A percentile compares a stretch with the other conserved stretches of the same genome.
Evolutionary conservation across 306 rosid genomes (phyloP).

Genomic region (Rosa rugosa): DNA sequence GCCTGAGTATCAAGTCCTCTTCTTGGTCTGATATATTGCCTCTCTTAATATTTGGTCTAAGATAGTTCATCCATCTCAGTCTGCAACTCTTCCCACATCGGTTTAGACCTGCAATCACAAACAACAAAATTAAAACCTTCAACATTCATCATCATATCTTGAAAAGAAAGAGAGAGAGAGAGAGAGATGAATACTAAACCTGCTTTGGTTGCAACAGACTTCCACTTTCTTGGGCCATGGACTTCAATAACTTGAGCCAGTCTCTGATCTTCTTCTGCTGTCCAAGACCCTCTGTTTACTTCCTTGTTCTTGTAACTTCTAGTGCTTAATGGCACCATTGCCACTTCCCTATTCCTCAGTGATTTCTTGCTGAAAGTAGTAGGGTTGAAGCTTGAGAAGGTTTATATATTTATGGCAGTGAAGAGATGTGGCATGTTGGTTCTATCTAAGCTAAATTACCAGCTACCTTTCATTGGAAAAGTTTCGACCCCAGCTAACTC

Average conservation of each 20-base stretch:
- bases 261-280: constrained; percentile 37
- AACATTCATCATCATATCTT: neutral
- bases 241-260: constrained; percentile 38
- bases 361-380: neutral
- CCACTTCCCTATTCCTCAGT: neutral
- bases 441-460: neutral
- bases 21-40: constrained; percentile 60
- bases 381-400: neutral
- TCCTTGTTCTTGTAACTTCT: constrained; percentile 28
- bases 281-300: constrained; percentile 41
- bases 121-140: neutral
- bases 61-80: constrained; percentile 54
- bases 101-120: constrained; percentile 29
- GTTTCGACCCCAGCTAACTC: constrained; percentile 1
- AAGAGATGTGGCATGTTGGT: neutral
- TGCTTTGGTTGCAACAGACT: constrained; percentile 30
- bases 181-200: neutral
- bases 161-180: neutral
- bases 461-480: constrained; percentile 16
- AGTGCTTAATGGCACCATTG: constrained; percentile 13
- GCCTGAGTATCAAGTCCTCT: constrained; percentile 54
- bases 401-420: neutral
- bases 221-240: constrained; percentile 42
- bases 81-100: constrained; percentile 57
- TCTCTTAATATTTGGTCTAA: constrained; percentile 58